Conservation (phyloP, 495 filamentous ascomycete species). For the Lichenothelia convexa region DNA sequence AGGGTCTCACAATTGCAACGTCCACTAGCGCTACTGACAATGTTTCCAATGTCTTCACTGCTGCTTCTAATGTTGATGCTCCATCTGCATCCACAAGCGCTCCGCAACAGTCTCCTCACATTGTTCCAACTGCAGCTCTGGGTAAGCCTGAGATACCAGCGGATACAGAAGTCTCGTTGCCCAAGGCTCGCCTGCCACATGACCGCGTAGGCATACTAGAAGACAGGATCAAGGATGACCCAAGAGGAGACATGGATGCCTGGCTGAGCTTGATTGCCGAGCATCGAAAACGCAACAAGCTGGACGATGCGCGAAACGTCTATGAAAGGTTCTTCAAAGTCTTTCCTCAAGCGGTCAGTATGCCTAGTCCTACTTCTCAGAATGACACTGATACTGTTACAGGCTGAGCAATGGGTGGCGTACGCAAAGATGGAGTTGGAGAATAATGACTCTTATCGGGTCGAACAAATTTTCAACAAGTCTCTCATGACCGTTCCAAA, state of each 20-base stretch:
- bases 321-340: constrained; percentile 74
- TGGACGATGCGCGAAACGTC: constrained; percentile 59
- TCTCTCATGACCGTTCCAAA: constrained; percentile 56
- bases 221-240: constrained; percentile 77
- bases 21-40: constrained; percentile 32
- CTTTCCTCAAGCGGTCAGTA: constrained; percentile 79
- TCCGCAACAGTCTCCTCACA: neutral
- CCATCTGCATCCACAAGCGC: constrained; percentile 4
- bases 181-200: constrained; percentile 45
- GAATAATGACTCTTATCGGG: constrained; percentile 51
- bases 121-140: constrained; percentile 7
- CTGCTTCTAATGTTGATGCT: constrained; percentile 8
- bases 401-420: constrained; percentile 80
- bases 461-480: constrained; percentile 66
- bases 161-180: constrained; percentile 10
- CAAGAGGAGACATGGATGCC: constrained; percentile 73
- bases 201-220: constrained; percentile 74
- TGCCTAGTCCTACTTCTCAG: neutral
- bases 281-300: constrained; percentile 59
- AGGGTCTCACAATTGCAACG: constrained; percentile 34
- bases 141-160: constrained; percentile 8
- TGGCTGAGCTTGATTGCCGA: constrained; percentile 79
- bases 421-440: constrained; percentile 79
- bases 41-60: constrained; percentile 24
- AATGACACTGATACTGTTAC: constrained; percentile 9